Conservation (phyloP, 371 early-diverging fungal genomes). For the Mortierella sp. region DNA sequence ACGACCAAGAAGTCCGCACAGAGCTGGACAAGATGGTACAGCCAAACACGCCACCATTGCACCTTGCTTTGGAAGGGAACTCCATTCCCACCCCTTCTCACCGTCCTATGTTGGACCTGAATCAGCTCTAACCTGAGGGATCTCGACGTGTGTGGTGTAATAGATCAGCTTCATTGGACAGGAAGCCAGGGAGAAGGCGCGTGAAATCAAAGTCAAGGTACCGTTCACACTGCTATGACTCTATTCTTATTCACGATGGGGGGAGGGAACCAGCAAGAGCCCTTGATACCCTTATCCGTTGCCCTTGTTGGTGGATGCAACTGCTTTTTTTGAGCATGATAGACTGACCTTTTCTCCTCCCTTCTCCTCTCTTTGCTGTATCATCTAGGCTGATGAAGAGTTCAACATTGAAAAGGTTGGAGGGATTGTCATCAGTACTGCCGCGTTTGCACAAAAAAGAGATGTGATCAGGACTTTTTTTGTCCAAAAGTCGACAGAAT, state of each 20-base stretch:
- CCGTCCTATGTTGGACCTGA: not conserved
- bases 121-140: too few species aligned
- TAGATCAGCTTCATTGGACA: conserved; percentile 96
- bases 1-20: conserved; percentile 91
- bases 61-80: not conserved
- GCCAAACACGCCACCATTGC: conserved; percentile 7
- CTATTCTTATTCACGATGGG: too few species aligned
- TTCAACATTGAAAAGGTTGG: conserved; percentile 98
- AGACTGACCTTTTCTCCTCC: not conserved
- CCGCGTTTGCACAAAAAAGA: too few species aligned
- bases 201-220: conserved; percentile 98
- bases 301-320: too few species aligned
- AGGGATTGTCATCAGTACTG: too few species aligned
- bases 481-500: conserved; percentile 7
- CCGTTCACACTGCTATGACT: too few species aligned
- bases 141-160: too few species aligned
- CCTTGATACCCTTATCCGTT: too few species aligned
- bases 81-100: not conserved
- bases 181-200: conserved; percentile 97
- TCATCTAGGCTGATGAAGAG: conserved; percentile 91
- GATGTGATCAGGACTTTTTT: not conserved
- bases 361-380: not conserved
- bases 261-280: too few species aligned
- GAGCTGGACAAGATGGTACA: conserved; percentile 92
- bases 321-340: too few species aligned